phyloP scores from a whole-genome alignment of 345 rosid species.

The Salix exigua region DNA sequence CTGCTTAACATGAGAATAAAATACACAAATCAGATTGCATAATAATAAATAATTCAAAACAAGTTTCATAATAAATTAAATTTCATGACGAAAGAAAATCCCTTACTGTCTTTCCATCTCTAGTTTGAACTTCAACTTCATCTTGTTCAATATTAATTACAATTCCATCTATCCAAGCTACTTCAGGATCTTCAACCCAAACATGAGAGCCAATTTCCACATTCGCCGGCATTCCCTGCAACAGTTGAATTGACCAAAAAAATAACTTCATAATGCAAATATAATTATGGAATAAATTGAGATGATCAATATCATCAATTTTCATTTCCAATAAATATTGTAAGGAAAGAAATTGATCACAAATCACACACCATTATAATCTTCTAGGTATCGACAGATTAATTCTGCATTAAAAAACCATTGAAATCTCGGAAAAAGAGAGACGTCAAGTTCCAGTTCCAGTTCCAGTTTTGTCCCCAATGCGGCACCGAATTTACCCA shows the following conservation, averaged over 20 bases:
- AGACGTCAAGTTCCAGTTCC: background rate
- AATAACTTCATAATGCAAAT: no score
- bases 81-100: background rate
- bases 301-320: no score
- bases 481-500: background rate
- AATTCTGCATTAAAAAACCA: background rate
- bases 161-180: slow-evolving; percentile 71
- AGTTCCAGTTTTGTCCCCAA: background rate
- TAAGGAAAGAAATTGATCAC: background rate
- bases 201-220: slow-evolving; percentile 59
- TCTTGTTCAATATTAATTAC: slow-evolving; percentile 46
- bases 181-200: slow-evolving; percentile 66
- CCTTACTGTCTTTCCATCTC: slow-evolving; percentile 48
- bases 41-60: background rate
- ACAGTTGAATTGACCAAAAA: background rate
- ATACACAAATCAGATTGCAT: background rate
- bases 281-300: no score
- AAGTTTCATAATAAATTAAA: background rate
- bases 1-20: slow-evolving; percentile 26
- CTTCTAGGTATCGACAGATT: background rate
- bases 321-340: no score
- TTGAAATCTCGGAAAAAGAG: no score
- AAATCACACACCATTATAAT: slow-evolving; percentile 17
- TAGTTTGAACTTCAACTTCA: slow-evolving; percentile 57
- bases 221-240: slow-evolving; percentile 39